Evolutionary conservation across 2,329 filamentous ascomycete species (phyloP), one percentile per base, ranked within the genome.

Genomic region (Hypoxylon sp.): DNA sequence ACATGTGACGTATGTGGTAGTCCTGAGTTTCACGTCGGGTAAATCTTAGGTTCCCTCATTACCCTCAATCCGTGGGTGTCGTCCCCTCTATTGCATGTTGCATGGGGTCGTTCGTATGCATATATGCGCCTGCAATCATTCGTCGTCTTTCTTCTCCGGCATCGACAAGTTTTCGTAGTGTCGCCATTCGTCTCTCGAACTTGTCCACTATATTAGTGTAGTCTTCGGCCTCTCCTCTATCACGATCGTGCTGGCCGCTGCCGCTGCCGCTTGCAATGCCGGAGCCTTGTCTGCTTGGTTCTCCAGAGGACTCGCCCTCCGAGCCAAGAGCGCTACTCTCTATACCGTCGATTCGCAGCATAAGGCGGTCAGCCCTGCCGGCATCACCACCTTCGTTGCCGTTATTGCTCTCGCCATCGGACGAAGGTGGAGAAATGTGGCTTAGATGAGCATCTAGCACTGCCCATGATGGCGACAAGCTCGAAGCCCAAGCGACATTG

Each of bases 401-500:
- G 57, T 81, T 81, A 72, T 70, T 71, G 42, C 71, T 71, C 31
- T 68, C 76, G 47, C 70, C 74, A 33, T 78, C 76, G 17, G 77
- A 78, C 8, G 77, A 76, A 22, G 76, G 73, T 9, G 76, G 75
- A 5, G 78, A 75, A 61, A 84, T 83, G 53, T 80, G 83, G 19
- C 80, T 80, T 47, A 89, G 75, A 57, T 78, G 80, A 13, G 85
- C 80, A 48, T 80, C 80, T 1, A 84, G 84, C 48, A 88, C 83
- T 51, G 89, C 87, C 90, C 95, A 98, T 54, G 91, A 87, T 0
- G 90, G 82, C 8, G 89, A 92, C 11, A 98, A 82, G 68, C 91
- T 94, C 46, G 91, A 89, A 1, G 92, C 91, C 63, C 88, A 89
- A 0, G 87, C 83, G 0, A 98, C 87, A 26, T 80, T 79, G 79